These are phyloP conservation scores for Calocybe gambosa DNA, from an alignment of 1,284 basidiomycete species.

Conservation along the genomic window DNA sequence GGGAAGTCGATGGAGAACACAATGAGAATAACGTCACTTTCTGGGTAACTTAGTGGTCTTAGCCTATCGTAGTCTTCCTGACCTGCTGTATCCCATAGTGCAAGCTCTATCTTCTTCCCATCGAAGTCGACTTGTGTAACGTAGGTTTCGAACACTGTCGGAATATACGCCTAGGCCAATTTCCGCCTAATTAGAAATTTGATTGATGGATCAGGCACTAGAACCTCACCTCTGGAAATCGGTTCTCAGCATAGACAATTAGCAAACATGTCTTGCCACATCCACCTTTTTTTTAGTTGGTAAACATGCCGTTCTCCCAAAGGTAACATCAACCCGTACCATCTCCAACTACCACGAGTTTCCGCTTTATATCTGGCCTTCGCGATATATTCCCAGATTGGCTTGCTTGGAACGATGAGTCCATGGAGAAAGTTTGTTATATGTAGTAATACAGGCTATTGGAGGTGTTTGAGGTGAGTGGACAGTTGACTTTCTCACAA, in stretches of 20 bases:
- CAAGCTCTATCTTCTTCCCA: constrained; percentile 87
- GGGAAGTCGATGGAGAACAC: constrained; percentile 98
- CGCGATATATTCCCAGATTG: constrained; percentile 28
- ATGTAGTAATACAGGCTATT: background rate
- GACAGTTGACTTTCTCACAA: too few relatives aligned
- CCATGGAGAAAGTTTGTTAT: constrained; percentile 17
- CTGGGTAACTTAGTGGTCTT: constrained; percentile 91
- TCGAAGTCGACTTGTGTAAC: constrained; percentile 88
- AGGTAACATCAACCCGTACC: constrained; percentile 46
- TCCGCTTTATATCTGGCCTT: constrained; percentile 79
- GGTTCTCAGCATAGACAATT: constrained; percentile 94
- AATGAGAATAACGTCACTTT: constrained; percentile 94
- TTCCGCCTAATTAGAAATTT: constrained; percentile 16
- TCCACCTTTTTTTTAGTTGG: constrained; percentile 45
- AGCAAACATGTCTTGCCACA: constrained; percentile 89
- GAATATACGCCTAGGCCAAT: constrained; percentile 78
- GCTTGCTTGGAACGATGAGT: constrained; percentile 23
- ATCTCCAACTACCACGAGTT: constrained; percentile 88
- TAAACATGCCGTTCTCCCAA: constrained; percentile 5
- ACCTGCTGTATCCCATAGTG: constrained; percentile 97
- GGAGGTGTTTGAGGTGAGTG: background rate
- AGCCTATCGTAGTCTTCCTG: constrained; percentile 98
- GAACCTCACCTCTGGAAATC: constrained; percentile 86
- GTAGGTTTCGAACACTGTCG: constrained; percentile 98
- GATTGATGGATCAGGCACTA: constrained; percentile 6